phyloP scores from a whole-genome alignment of 768 basidiomycete species.

The Crassisporium funariophilum region DNA sequence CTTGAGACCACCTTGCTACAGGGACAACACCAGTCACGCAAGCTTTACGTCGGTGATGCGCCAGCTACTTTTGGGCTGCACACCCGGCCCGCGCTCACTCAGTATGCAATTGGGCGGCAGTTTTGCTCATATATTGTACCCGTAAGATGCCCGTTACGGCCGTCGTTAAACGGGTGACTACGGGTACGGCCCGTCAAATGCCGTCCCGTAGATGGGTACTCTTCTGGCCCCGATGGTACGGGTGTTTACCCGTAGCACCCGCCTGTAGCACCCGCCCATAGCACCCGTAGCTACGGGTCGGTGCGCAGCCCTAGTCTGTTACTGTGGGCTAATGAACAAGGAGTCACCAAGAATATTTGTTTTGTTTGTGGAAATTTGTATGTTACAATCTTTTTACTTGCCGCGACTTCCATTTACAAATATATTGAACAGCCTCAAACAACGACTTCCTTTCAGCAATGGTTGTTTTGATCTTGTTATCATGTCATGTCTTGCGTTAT shows the following conservation, averaged over 20 bases:
- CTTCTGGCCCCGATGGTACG: not conserved
- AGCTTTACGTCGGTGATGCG: too few relatives aligned
- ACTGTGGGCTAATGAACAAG: constrained; percentile 35
- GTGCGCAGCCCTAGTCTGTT: constrained; percentile 40
- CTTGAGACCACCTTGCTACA: too few relatives aligned
- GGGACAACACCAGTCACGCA: too few relatives aligned
- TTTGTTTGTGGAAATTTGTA: constrained; percentile 71
- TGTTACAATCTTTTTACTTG: constrained; percentile 29
- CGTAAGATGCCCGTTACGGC: not conserved
- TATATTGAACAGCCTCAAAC: constrained; percentile 46
- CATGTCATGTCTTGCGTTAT: constrained; percentile 67
- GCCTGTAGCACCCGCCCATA: not conserved
- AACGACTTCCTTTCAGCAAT: constrained; percentile 61
- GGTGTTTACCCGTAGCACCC: not conserved
- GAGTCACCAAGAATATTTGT: constrained; percentile 42
- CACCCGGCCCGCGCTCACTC: not conserved
- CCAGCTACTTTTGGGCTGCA: not conserved
- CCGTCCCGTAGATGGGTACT: not conserved
- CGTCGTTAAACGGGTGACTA: not conserved
- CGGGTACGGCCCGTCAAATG: not conserved
- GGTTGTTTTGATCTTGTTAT: constrained; percentile 69
- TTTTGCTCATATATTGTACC: not conserved
- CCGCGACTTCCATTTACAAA: not conserved
- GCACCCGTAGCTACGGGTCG: constrained; percentile 69
- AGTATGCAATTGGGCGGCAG: not conserved